These are phyloP conservation scores for Cystobasidium tubakii DNA, from an alignment of 768 basidiomycete genomes.

Conservation along the genomic window DNA sequence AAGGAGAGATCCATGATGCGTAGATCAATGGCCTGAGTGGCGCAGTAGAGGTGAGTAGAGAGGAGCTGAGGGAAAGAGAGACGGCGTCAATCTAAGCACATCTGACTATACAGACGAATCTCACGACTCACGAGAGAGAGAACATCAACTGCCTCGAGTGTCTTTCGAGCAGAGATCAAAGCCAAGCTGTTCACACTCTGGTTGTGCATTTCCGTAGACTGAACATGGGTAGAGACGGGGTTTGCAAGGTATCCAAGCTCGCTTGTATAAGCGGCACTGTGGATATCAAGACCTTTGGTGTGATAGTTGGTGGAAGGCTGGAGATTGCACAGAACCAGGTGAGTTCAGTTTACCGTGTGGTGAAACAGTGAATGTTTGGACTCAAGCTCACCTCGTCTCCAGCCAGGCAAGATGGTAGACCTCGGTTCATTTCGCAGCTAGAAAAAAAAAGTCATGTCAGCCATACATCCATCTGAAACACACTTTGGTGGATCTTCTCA, in stretches of 20 bases:
- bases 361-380: background rate
- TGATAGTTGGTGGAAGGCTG: conserved; percentile 65
- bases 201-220: conserved; percentile 86
- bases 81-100: background rate
- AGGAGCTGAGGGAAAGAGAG: conserved; percentile 51
- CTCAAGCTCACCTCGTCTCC: conserved; percentile 39
- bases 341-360: background rate
- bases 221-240: conserved; percentile 77
- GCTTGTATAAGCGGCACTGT: conserved; percentile 69
- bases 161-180: conserved; percentile 72
- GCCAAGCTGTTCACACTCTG: conserved; percentile 86
- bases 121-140: conserved; percentile 56
- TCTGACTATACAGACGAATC: background rate
- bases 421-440: conserved; percentile 69
- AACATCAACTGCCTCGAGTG: conserved; percentile 70
- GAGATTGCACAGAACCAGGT: conserved; percentile 54
- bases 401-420: conserved; percentile 60
- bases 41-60: conserved; percentile 68
- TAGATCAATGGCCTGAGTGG: conserved; percentile 71
- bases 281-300: conserved; percentile 78
- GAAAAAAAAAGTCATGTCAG: background rate
- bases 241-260: conserved; percentile 77
- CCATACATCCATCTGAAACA: background rate
- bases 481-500: background rate
- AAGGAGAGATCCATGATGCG: conserved; percentile 70